Percentiles rank a stretch among this genome's conserved stretches.
Evolutionary conservation across 2,329 filamentous ascomycete genomes (phyloP).

Genomic region (Nakataea oryzae): DNA sequence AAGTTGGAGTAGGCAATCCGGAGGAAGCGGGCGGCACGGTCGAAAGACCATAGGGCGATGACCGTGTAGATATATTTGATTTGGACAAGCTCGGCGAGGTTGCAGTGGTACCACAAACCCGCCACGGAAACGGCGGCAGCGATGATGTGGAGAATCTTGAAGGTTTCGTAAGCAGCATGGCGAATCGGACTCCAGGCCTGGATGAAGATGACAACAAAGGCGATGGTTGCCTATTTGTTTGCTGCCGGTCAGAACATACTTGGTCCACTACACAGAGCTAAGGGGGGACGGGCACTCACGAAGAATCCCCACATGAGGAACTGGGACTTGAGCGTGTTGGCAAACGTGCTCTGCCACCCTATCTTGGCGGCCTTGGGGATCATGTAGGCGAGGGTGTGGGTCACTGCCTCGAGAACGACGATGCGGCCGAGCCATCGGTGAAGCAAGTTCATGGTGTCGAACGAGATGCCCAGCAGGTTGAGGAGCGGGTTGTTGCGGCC

Average conservation of each 20-base stretch:
- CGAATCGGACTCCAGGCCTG: conserved; percentile 62
- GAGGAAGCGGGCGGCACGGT: conserved; percentile 49
- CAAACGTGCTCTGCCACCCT: conserved; percentile 38
- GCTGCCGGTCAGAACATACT: not conserved
- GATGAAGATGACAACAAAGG: conserved; percentile 52
- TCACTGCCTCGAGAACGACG: conserved; percentile 57
- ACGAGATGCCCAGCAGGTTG: conserved; percentile 59
- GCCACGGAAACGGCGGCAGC: conserved; percentile 49
- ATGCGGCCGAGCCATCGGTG: conserved; percentile 76
- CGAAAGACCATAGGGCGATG: conserved; percentile 56
- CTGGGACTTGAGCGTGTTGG: conserved; percentile 21
- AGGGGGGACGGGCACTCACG: conserved; percentile 28
- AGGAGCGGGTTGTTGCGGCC: conserved; percentile 74
- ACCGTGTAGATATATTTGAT: conserved; percentile 49
- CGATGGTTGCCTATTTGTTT: conserved; percentile 37
- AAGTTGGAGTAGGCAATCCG: conserved; percentile 57
- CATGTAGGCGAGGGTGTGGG: conserved; percentile 54
- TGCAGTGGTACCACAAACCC: conserved; percentile 57
- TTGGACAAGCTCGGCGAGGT: conserved; percentile 43
- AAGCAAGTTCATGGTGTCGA: conserved; percentile 74
- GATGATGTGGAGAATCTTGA: conserved; percentile 62
- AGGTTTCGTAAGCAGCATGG: conserved; percentile 71
- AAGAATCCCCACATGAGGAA: conserved; percentile 55
- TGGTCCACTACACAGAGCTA: not conserved
- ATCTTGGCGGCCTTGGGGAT: conserved; percentile 25